A percentile compares a stretch with the other conserved stretches of the same genome.
Evolutionary conservation across 345 rosid genomes (phyloP).

Genomic region (Populus alba): DNA sequence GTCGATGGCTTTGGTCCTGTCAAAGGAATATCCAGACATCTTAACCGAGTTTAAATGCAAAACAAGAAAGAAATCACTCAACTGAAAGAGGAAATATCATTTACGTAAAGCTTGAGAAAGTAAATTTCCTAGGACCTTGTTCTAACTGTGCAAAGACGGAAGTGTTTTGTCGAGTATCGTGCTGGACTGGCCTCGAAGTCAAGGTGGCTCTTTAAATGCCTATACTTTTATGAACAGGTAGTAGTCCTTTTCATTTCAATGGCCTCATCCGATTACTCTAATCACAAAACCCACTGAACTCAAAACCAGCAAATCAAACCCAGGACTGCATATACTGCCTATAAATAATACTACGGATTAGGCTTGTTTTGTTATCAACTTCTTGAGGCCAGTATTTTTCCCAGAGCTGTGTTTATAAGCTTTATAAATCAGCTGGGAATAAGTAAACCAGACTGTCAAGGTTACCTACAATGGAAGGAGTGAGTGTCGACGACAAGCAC

Average conservation of each 20-base stretch:
- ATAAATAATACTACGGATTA: not conserved
- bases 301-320: not conserved
- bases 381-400: conserved; percentile 7
- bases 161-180: too few species aligned
- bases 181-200: not conserved
- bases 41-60: too few species aligned
- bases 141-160: too few species aligned
- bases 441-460: not conserved
- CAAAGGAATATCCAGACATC: too few species aligned
- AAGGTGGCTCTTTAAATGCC: not conserved
- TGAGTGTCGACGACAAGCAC: conserved; percentile 16
- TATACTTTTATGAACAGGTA: not conserved
- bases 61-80: too few species aligned
- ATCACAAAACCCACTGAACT: not conserved
- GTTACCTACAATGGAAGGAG: conserved; percentile 18
- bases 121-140: too few species aligned
- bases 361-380: not conserved
- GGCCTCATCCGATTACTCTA: not conserved
- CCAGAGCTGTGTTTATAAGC: not conserved
- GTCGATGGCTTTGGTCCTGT: too few species aligned
- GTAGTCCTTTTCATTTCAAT: not conserved
- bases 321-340: not conserved
- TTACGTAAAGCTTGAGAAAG: too few species aligned
- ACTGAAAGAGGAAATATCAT: too few species aligned
- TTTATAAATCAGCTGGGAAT: not conserved